A percentile compares a stretch with the other conserved stretches of the same genome.
phyloP scores from a whole-genome alignment of 805 yeast genomes.

The Cyberlindnera americana region DNA sequence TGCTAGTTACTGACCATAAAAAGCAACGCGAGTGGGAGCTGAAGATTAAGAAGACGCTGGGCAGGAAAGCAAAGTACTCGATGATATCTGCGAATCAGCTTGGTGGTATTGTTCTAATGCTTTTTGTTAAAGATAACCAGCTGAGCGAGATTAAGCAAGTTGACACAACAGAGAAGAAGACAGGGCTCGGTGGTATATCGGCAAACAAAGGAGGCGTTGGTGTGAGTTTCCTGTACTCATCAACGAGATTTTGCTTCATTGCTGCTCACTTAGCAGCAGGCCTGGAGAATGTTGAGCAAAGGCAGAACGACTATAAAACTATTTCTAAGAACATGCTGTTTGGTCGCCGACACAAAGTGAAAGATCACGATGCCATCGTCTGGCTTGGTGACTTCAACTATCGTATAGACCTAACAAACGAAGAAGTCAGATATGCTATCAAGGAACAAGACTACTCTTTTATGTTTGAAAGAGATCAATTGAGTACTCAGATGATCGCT shows the following conservation, averaged over 20 bases:
- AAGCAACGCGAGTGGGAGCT: slow-evolving; percentile 64
- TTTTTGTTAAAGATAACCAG: slow-evolving; percentile 54
- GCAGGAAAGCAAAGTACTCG: slow-evolving; percentile 41
- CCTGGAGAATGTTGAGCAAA: slow-evolving; percentile 69
- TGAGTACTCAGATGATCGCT: slow-evolving; percentile 66
- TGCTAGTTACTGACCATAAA: slow-evolving; percentile 71
- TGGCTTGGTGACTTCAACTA: slow-evolving; percentile 96
- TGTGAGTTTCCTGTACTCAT: slow-evolving; percentile 78
- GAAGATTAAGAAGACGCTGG: slow-evolving; percentile 47
- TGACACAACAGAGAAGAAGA: slow-evolving; percentile 91
- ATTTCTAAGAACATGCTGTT: slow-evolving; percentile 75
- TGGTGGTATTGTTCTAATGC: slow-evolving; percentile 61
- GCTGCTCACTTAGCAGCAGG: slow-evolving; percentile 97
- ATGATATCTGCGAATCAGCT: slow-evolving; percentile 69
- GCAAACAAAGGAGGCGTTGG: slow-evolving; percentile 98
- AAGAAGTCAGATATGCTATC: slow-evolving; percentile 59
- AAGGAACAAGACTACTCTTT: slow-evolving; percentile 43
- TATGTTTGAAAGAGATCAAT: slow-evolving; percentile 72
- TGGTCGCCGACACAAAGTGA: slow-evolving; percentile 67
- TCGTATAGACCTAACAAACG: slow-evolving; percentile 69
- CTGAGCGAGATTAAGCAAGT: slow-evolving; percentile 65
- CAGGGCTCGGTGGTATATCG: slow-evolving; percentile 95
- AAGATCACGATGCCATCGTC: slow-evolving; percentile 77
- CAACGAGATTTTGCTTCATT: slow-evolving; percentile 75
- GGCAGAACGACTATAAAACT: slow-evolving; percentile 79